Conservation (phyloP, 148 eudicot species). For the Camellia lanceoleosa region DNA sequence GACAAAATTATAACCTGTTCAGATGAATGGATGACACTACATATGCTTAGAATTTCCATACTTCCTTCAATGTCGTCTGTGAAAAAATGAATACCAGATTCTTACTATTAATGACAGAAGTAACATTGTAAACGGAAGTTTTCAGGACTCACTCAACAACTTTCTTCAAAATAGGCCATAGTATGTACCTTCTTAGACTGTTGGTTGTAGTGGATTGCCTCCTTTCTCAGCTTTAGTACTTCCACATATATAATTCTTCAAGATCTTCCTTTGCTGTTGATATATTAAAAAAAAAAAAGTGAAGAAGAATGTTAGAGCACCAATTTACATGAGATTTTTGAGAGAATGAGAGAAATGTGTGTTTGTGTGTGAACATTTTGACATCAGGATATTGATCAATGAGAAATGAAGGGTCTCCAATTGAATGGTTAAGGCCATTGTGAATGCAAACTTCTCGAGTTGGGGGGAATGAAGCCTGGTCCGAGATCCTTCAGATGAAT, state of each 20-base stretch:
- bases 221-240: background rate
- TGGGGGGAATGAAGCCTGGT: slow-evolving; percentile 99
- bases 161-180: slow-evolving; percentile 1
- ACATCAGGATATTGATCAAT: background rate
- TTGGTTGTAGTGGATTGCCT: slow-evolving; percentile 3
- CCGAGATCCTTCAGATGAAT: slow-evolving; percentile 50
- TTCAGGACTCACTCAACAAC: background rate
- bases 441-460: slow-evolving; percentile 19
- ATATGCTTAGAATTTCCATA: background rate
- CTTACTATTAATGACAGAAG: background rate
- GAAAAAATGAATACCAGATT: background rate
- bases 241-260: background rate
- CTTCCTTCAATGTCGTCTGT: background rate
- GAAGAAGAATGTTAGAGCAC: background rate
- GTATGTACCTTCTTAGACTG: background rate
- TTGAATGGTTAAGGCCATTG: background rate
- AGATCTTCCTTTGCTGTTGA: background rate
- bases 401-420: background rate
- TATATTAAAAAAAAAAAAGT: background rate
- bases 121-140: background rate
- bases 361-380: background rate
- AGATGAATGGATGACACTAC: background rate
- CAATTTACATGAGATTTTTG: background rate
- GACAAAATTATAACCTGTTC: background rate
- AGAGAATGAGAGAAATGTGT: background rate